These are phyloP conservation scores for Xylaria multiplex DNA, from an alignment of 2,329 filamentous ascomycete genomes.

Conservation along the genomic window DNA sequence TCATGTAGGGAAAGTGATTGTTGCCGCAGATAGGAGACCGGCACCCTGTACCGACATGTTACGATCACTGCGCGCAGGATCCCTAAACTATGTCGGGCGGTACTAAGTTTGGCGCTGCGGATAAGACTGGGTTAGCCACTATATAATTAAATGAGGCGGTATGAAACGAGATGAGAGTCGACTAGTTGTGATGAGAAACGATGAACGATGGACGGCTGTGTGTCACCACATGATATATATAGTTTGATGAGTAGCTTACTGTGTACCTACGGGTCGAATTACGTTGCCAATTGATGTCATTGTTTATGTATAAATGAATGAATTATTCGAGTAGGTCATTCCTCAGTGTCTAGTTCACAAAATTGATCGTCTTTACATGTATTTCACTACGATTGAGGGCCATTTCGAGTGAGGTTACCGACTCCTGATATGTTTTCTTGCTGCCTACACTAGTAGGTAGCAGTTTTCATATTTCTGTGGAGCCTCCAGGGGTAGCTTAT, in stretches of 20 bases:
- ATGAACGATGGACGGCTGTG: too few species aligned
- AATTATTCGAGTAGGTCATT: not conserved
- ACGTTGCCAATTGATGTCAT: conserved; percentile 33
- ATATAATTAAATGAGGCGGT: not conserved
- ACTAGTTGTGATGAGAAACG: not conserved
- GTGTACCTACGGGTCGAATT: conserved; percentile 35
- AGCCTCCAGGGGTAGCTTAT: too few species aligned
- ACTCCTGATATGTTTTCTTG: too few species aligned
- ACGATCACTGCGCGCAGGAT: conserved; percentile 59
- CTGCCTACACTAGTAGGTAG: too few species aligned
- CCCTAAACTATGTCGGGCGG: conserved; percentile 58
- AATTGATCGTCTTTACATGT: too few species aligned
- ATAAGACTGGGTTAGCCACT: not conserved
- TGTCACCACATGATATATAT: not conserved
- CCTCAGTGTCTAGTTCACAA: not conserved
- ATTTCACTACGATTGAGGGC: too few species aligned
- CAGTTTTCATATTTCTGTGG: too few species aligned
- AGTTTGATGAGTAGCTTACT: conserved; percentile 29
- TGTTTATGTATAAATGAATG: not conserved
- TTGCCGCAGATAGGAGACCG: conserved; percentile 26
- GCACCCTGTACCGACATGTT: conserved; percentile 55
- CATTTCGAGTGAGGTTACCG: too few species aligned
- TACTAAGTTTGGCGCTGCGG: conserved; percentile 41
- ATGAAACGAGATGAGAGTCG: not conserved
- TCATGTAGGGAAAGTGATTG: conserved; percentile 25